Percentiles rank a stretch among this genome's conserved stretches.
phyloP scores from a whole-genome alignment of 2,329 filamentous ascomycete genomes.

The Botrytis fragariae region DNA sequence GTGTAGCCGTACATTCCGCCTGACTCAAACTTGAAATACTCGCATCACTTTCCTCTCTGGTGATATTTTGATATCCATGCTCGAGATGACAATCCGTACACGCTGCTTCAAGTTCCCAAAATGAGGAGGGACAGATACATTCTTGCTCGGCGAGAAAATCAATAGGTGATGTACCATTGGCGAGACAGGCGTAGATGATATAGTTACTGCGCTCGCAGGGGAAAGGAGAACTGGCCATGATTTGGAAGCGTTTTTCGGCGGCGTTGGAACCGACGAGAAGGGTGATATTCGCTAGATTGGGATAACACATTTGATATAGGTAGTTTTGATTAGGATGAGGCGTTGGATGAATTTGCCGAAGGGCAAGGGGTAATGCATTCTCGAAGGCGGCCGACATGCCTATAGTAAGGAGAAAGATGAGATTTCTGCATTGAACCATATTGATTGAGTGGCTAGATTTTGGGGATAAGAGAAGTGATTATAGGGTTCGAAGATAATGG shows the following conservation, averaged over 20 bases:
- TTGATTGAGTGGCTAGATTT: background rate
- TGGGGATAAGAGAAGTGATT: background rate
- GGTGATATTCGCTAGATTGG: background rate
- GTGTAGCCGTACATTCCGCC: background rate
- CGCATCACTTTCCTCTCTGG: background rate
- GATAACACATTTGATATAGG: background rate
- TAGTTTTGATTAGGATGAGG: background rate
- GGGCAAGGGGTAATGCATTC: background rate
- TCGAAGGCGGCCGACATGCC: background rate
- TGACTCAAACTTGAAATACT: background rate
- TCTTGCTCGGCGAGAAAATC: background rate
- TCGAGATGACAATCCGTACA: background rate
- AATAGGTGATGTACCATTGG: background rate
- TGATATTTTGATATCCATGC: background rate
- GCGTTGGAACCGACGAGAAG: background rate
- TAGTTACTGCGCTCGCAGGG: background rate
- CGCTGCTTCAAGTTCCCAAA: background rate
- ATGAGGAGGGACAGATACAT: background rate
- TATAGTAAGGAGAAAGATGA: background rate
- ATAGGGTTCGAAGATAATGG: background rate
- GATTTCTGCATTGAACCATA: background rate
- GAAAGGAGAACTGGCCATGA: background rate
- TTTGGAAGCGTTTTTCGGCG: background rate
- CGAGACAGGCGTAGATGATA: background rate
- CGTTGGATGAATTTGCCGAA: background rate